A percentile compares a stretch with the other conserved stretches of the same genome.
Conservation (phyloP, 2,329 filamentous ascomycete species). For the Hymenoscyphus fraxineus region DNA sequence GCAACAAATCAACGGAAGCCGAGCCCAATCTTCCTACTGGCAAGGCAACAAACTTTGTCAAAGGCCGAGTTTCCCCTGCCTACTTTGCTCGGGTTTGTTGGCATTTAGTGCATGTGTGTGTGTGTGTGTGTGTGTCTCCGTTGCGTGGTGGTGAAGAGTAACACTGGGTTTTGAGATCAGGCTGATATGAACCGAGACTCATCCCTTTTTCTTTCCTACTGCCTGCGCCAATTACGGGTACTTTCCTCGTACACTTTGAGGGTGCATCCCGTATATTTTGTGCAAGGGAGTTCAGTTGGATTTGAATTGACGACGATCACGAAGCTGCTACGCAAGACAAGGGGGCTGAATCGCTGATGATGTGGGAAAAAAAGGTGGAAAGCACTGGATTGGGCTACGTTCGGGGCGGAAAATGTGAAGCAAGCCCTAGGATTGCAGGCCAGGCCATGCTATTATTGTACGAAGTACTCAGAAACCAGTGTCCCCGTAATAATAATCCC, state of each 20-base stretch:
- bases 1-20: neutral
- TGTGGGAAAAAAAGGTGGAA: conserved; percentile 3
- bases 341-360: conserved; percentile 6
- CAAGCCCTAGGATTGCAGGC: conserved; percentile 7
- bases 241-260: conserved; percentile 1
- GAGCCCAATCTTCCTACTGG: neutral
- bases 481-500: conserved; percentile 6
- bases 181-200: conserved; percentile 13
- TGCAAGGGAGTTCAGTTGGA: neutral
- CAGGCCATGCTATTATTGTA: neutral
- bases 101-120: neutral
- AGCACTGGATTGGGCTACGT: conserved; percentile 3
- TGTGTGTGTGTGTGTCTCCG: no score
- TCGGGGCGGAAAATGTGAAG: conserved; percentile 10
- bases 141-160: neutral
- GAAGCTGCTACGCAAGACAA: conserved; percentile 17
- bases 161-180: conserved; percentile 13
- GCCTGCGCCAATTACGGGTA: conserved; percentile 11
- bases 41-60: neutral
- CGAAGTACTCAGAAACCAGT: neutral
- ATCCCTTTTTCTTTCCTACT: conserved; percentile 10
- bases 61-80: neutral
- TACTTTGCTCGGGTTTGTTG: neutral
- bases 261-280: conserved; percentile 4
- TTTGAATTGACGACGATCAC: conserved; percentile 19